Evolutionary conservation across 2,329 filamentous ascomycete species (phyloP).

Genomic region (Arthrocladium fulminans): DNA sequence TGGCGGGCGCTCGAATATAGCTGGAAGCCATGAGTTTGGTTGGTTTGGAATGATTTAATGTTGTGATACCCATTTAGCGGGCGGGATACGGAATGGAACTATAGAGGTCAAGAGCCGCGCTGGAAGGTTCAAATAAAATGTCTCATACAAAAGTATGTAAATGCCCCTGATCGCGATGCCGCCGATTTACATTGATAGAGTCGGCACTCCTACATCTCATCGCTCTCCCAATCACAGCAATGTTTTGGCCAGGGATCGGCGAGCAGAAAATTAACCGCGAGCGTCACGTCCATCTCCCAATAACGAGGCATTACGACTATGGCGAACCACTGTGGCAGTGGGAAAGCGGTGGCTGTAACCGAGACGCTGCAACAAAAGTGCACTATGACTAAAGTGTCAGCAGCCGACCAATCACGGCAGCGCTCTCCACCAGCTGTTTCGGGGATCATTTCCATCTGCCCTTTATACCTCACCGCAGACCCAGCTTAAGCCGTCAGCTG

Average conservation of each 20-base stretch:
- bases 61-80: constrained; percentile 9
- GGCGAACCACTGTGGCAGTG: neutral
- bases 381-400: neutral
- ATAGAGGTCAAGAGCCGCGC: neutral
- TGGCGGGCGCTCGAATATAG: constrained; percentile 24
- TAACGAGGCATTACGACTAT: no score
- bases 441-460: no score
- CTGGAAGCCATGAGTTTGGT: neutral
- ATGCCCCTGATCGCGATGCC: no score
- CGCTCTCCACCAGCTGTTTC: neutral
- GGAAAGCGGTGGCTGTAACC: neutral
- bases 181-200: no score
- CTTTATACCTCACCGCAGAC: neutral
- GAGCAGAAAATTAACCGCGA: no score
- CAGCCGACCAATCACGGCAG: neutral
- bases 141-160: neutral
- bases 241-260: no score
- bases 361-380: neutral
- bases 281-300: no score
- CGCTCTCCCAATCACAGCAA: no score
- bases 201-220: no score
- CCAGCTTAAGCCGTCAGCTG: neutral
- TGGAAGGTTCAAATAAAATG: neutral
- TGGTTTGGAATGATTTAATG: neutral
- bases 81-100: neutral